These are phyloP conservation scores for Pachysolen tannophilus DNA, from an alignment of 805 yeast species.

Conservation along the genomic window DNA sequence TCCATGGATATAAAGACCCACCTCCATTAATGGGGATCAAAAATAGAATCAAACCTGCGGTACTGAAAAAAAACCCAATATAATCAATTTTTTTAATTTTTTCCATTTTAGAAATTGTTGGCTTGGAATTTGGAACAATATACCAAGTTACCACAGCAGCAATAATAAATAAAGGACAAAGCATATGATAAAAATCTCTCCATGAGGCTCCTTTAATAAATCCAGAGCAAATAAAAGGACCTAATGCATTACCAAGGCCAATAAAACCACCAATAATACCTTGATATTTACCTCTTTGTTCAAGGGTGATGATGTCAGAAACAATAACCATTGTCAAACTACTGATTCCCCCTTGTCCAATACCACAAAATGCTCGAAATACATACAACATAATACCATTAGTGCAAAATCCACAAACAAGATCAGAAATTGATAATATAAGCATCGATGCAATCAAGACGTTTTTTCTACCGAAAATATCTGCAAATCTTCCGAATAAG, in stretches of 20 bases:
- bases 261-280: constrained; percentile 45
- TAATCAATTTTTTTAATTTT: constrained; percentile 43
- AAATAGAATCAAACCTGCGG: constrained; percentile 40
- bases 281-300: constrained; percentile 49
- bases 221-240: constrained; percentile 49
- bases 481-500: constrained; percentile 45
- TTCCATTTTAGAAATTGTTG: constrained; percentile 23
- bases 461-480: constrained; percentile 44
- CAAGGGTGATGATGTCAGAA: constrained; percentile 45
- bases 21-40: constrained; percentile 57
- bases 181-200: constrained; percentile 45
- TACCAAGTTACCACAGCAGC: constrained; percentile 21
- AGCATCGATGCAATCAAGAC: constrained; percentile 31
- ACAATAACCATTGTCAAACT: constrained; percentile 44
- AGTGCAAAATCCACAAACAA: constrained; percentile 44
- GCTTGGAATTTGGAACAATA: constrained; percentile 29
- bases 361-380: constrained; percentile 47
- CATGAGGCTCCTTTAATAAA: constrained; percentile 37
- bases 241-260: constrained; percentile 45
- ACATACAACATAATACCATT: constrained; percentile 40
- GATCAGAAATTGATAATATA: constrained; percentile 33
- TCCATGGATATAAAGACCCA: constrained; percentile 52
- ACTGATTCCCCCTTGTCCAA: constrained; percentile 47
- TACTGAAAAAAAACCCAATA: constrained; percentile 39
- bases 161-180: constrained; percentile 32